A percentile compares a stretch with the other conserved stretches of the same genome.
These are phyloP conservation scores for Leishmania guyanensis DNA, from an alignment of 208 protist genomes.

Conservation along the genomic window DNA sequence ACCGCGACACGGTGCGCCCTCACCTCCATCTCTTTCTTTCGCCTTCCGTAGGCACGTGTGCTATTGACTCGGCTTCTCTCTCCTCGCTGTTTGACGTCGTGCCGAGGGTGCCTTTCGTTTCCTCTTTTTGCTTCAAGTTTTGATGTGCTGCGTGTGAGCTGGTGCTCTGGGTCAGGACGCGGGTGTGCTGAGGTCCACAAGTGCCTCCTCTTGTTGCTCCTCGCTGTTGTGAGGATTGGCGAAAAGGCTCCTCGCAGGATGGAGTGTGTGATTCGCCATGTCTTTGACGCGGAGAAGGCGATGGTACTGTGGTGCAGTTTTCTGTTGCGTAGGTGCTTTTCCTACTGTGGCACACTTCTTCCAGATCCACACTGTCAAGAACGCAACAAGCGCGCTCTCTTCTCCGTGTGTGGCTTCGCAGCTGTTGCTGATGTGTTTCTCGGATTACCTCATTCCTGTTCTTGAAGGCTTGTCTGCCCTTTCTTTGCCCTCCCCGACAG, in stretches of 20 bases:
- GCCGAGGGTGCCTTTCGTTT: not conserved
- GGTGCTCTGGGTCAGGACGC: not conserved
- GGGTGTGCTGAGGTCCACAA: not conserved
- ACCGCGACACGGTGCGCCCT: not conserved
- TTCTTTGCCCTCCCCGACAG: not conserved
- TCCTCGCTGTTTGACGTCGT: not conserved
- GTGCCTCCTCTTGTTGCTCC: not conserved
- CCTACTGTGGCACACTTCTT: not conserved
- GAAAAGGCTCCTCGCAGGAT: not conserved
- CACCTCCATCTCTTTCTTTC: not conserved
- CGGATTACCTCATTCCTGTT: not conserved
- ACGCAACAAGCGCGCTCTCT: not conserved
- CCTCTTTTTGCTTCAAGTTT: not conserved
- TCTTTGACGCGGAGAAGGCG: not conserved
- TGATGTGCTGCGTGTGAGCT: not conserved
- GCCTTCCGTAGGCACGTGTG: not conserved
- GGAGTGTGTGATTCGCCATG: not conserved
- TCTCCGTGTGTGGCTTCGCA: not conserved
- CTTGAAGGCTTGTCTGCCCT: not conserved
- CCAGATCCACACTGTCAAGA: not conserved
- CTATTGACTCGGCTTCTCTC: not conserved
- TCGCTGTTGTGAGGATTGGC: too few relatives aligned
- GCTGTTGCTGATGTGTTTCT: not conserved
- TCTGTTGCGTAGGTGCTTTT: not conserved
- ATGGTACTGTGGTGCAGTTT: not conserved